Conservation (phyloP, 2,329 filamentous ascomycete species). For the Epichloe bromicola region DNA sequence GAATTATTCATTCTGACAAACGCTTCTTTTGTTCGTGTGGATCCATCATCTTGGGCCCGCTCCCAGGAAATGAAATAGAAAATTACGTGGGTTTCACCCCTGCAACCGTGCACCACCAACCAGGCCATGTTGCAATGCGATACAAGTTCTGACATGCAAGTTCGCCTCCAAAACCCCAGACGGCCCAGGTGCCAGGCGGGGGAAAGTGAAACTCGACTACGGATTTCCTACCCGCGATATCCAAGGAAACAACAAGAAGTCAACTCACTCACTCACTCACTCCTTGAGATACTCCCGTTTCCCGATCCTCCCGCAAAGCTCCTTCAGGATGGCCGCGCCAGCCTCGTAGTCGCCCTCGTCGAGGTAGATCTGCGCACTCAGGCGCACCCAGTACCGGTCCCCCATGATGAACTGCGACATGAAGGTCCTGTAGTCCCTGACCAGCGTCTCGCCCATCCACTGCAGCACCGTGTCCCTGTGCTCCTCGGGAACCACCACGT, state of each 20-base stretch:
- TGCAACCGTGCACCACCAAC: too few species aligned
- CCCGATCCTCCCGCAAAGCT: conserved; percentile 28
- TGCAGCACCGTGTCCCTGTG: conserved; percentile 26
- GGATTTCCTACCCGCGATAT: too few species aligned
- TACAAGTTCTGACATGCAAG: too few species aligned
- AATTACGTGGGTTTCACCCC: too few species aligned
- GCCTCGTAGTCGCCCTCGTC: conserved; percentile 66
- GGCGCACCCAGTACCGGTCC: conserved; percentile 52
- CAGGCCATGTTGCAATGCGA: too few species aligned
- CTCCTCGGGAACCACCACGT: conserved; percentile 17
- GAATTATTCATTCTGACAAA: too few species aligned
- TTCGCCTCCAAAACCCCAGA: too few species aligned
- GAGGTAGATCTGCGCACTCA: conserved; percentile 79
- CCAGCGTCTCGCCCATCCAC: conserved; percentile 45
- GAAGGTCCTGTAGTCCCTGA: conserved; percentile 56
- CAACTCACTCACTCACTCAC: neutral
- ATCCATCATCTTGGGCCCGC: too few species aligned
- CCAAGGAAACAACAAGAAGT: neutral
- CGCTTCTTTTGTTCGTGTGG: too few species aligned
- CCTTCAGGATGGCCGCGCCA: conserved; percentile 45
- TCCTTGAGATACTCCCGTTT: conserved; percentile 20
- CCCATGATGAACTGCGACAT: conserved; percentile 50
- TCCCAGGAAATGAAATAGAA: too few species aligned
- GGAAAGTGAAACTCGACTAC: too few species aligned
- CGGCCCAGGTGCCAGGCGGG: too few species aligned